Conservation (phyloP, 176 grass and related monocot genomes). For the Oryza nivara region DNA sequence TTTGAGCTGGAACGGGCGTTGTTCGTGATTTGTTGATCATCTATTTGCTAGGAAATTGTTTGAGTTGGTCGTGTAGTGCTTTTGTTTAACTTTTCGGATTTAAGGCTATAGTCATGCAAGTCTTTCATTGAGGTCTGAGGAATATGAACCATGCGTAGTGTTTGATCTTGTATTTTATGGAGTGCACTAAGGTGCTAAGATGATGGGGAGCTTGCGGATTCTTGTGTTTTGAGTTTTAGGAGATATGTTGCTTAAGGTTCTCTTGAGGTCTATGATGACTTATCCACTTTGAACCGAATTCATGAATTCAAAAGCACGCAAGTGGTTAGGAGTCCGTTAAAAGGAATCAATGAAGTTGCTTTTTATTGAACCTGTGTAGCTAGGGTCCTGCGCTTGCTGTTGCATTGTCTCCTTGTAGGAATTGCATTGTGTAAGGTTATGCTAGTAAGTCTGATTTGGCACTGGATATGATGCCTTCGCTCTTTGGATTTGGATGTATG, state of each 20-base stretch:
- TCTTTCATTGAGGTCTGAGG: conserved; percentile 11
- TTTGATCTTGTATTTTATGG: conserved; percentile 11
- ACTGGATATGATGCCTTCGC: conserved; percentile 9
- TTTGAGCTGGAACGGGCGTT: conserved; percentile 4
- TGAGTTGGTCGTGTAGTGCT: neutral
- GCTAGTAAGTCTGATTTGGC: neutral
- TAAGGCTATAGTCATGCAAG: neutral
- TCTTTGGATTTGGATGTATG: neutral
- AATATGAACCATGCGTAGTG: conserved; percentile 12
- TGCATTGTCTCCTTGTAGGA: conserved; percentile 4
- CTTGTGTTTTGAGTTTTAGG: neutral
- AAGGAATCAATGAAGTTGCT: neutral
- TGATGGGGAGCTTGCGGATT: neutral
- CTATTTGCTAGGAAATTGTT: conserved; percentile 21
- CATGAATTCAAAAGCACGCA: neutral
- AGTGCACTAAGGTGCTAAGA: neutral
- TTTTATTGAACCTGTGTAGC: neutral
- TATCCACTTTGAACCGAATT: conserved; percentile 21
- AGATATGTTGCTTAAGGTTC: neutral
- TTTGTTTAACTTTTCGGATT: neutral
- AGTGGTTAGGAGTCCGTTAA: neutral
- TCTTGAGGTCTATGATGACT: neutral
- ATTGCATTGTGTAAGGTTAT: neutral
- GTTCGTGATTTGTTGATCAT: neutral
- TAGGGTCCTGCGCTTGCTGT: neutral